phyloP scores from a whole-genome alignment of 2,329 filamentous ascomycete species.

The Aciculosporium take region DNA sequence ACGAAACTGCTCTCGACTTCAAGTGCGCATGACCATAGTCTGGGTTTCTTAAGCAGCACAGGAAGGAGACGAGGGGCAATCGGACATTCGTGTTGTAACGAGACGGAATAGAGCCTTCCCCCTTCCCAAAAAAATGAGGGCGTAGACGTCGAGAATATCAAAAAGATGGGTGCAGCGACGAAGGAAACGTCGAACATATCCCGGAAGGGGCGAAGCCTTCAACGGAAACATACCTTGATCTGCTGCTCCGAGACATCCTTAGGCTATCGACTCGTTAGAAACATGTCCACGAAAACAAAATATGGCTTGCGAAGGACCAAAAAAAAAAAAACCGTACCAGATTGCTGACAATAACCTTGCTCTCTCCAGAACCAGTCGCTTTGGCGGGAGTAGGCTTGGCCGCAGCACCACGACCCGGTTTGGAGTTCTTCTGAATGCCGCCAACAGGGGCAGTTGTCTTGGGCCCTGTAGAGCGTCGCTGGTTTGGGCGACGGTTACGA shows the following conservation, averaged over 20 bases:
- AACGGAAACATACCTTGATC: conserved; percentile 99
- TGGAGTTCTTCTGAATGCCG: conserved; percentile 70
- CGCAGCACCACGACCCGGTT: conserved; percentile 41
- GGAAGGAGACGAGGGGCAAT: conserved; percentile 19
- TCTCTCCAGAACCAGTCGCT: conserved; percentile 52
- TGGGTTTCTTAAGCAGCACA: conserved; percentile 13
- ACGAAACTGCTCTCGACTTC: conserved; percentile 48
- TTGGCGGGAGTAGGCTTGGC: conserved; percentile 52
- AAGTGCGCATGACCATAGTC: conserved; percentile 19
- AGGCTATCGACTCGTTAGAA: conserved; percentile 41
- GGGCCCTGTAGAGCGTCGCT: conserved; percentile 36
- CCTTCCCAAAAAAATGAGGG: too few species aligned
- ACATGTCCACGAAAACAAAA: background rate
- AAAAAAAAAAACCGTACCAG: conserved; percentile 49
- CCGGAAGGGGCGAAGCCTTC: conserved; percentile 53
- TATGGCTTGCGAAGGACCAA: background rate
- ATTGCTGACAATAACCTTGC: conserved; percentile 98
- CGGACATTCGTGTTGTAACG: background rate
- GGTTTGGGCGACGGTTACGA: conserved; percentile 32
- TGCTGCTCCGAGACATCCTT: conserved; percentile 90
- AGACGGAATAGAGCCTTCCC: too few species aligned
- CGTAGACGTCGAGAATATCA: conserved; percentile 11
- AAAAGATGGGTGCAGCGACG: conserved; percentile 23
- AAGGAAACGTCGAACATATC: conserved; percentile 51
- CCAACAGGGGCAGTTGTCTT: conserved; percentile 58